Percentiles rank a stretch among this genome's conserved stretches.
These are phyloP conservation scores for Vigna reflexopilosa DNA, from an alignment of 306 rosid species.

Conservation along the genomic window DNA sequence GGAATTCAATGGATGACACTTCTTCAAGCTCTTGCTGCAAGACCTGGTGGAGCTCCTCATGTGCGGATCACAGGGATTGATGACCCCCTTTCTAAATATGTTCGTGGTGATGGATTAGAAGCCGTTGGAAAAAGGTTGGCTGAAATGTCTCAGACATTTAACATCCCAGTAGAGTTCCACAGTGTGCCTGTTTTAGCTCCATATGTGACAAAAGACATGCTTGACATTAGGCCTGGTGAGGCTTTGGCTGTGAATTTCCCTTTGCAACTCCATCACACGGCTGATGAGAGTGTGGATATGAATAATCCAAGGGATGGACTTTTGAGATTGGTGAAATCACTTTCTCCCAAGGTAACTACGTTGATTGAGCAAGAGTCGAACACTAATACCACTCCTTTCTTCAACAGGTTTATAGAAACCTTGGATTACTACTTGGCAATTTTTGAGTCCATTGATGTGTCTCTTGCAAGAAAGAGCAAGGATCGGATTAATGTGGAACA, in stretches of 20 bases:
- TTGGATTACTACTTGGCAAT: conserved; percentile 77
- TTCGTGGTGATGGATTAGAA: conserved; percentile 80
- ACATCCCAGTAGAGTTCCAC: conserved; percentile 76
- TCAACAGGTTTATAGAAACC: conserved; percentile 71
- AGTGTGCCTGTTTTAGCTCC: conserved; percentile 71
- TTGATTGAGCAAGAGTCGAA: conserved; percentile 94
- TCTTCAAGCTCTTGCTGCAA: conserved; percentile 91
- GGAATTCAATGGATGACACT: conserved; percentile 87
- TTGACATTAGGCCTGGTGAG: conserved; percentile 75
- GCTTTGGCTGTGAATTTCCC: conserved; percentile 91
- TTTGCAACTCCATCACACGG: conserved; percentile 85
- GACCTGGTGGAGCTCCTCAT: conserved; percentile 82
- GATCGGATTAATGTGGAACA: conserved; percentile 78
- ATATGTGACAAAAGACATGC: conserved; percentile 71
- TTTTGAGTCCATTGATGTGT: conserved; percentile 78
- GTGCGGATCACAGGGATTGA: conserved; percentile 86
- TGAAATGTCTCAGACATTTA: conserved; percentile 57
- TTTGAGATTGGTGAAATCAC: conserved; percentile 73
- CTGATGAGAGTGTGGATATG: conserved; percentile 85
- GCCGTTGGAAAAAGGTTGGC: conserved; percentile 62
- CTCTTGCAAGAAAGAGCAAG: conserved; percentile 66
- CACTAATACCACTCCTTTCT: conserved; percentile 88
- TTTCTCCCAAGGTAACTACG: conserved; percentile 74
- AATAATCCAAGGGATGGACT: conserved; percentile 81
- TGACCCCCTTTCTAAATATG: conserved; percentile 71